Base-by-base conservation (phyloP, 305 asterid species). In the Fraxinus albicans region DNA sequence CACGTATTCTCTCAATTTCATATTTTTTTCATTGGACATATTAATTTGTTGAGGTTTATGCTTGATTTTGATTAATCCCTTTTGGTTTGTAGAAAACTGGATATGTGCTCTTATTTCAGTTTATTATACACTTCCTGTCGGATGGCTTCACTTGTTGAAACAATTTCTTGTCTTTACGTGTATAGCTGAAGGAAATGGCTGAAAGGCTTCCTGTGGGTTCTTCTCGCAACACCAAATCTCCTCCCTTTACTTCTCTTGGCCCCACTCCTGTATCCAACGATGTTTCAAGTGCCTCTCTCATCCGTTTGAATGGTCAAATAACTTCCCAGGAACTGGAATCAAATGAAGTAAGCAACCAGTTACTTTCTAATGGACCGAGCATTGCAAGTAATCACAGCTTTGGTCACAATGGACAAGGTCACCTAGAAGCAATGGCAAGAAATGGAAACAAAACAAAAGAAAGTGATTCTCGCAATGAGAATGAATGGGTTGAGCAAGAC, bases 401-500 rank as follows among this genome's bases (percentile, higher is more conserved):
- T 88, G 91, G 86, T 86, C 90, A 89, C 86, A 89, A 81, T 85
- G 90, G 90, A 86, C 93, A 80, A 81, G 89, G 89, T 74, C 86
- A 87, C 50, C 74, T 91, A 40, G 98, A 95, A 80, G 90, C 92
- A 83, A 74, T 83, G 36, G 83, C 86, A 69, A 93, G 91, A 90
- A 93, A 87, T 88, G 92, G 92, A 60, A 86, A 89, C 84, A 92
- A 93, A 88, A 81, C 89, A 55, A 92, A 87, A 87, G 99, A 95
- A 86, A 85, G 89, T 79, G 99, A 93, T 78, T 29, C 91, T 69
- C 95, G 90, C 74, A 89, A 23, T 74, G 98, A 93, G 84, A 93
- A 81, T 84, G 99, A 96, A 85, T 95, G 98, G 98, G 98, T 96
- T 80, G 99, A 96, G 87, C 99, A 96, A 90, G 99, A 95, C 75